Evolutionary conservation across 2,329 filamentous ascomycete genomes (phyloP).

Genomic region (Aspergillus transmontanensis): DNA sequence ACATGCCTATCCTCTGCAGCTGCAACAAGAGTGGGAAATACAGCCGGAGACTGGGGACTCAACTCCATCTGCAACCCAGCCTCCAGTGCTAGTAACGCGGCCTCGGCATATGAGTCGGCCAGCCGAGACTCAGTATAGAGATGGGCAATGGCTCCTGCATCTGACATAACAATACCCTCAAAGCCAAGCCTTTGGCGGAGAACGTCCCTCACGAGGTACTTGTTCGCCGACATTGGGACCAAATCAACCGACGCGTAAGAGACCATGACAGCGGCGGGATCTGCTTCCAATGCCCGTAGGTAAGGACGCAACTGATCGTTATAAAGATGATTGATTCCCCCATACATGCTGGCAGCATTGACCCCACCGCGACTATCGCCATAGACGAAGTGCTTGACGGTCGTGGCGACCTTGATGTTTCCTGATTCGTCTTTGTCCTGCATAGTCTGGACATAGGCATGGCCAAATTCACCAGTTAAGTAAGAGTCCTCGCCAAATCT

Average conservation of each 20-base stretch:
- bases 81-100: background rate
- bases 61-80: background rate
- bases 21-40: background rate
- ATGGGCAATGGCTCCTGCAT: background rate
- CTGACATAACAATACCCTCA: background rate
- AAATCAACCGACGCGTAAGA: background rate
- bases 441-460: background rate
- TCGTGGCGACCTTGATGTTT: background rate
- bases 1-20: background rate
- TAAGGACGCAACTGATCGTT: background rate
- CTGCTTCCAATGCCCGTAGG: background rate
- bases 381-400: background rate
- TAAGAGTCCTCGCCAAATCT: background rate
- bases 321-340: background rate
- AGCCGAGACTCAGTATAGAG: background rate
- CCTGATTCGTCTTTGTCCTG: background rate
- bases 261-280: background rate
- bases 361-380: background rate
- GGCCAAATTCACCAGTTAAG: background rate
- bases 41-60: background rate
- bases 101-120: background rate
- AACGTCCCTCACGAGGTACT: background rate
- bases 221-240: background rate
- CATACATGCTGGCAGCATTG: background rate
- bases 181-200: background rate